Evolutionary conservation across 768 basidiomycete genomes (phyloP).

Genomic region (Naganishia antarctica): DNA sequence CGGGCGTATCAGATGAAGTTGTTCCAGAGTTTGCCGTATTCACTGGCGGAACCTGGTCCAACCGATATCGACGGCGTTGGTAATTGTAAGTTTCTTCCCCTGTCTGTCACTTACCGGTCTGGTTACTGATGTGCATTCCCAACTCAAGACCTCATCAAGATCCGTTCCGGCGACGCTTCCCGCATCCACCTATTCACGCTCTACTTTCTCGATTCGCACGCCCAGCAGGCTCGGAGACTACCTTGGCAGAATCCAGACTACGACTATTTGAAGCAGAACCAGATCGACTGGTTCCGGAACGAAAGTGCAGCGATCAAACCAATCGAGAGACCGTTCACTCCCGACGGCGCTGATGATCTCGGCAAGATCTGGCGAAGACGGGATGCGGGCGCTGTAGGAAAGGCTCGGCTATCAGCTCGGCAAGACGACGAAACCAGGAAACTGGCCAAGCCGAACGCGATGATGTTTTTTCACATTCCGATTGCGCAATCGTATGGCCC

Average conservation of each 20-base stretch:
- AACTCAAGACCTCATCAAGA: slow-evolving; percentile 62
- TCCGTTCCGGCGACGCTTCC: slow-evolving; percentile 72
- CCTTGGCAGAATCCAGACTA: slow-evolving; percentile 66
- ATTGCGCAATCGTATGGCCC: slow-evolving; percentile 68
- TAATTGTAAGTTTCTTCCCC: slow-evolving; percentile 65
- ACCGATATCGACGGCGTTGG: slow-evolving; percentile 80
- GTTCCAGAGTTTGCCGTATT: slow-evolving; percentile 78
- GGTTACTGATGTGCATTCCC: too few species aligned
- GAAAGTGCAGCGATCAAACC: slow-evolving; percentile 66
- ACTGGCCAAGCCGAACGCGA: slow-evolving; percentile 85
- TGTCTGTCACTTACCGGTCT: too few species aligned
- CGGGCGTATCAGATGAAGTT: slow-evolving; percentile 62
- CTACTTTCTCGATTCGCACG: slow-evolving; percentile 85
- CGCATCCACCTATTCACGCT: slow-evolving; percentile 69
- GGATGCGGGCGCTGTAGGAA: slow-evolving; percentile 51
- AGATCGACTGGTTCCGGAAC: slow-evolving; percentile 86
- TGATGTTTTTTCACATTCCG: slow-evolving; percentile 98
- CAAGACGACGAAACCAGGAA: background rate
- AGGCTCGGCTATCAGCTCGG: slow-evolving; percentile 58
- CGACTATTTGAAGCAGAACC: slow-evolving; percentile 78
- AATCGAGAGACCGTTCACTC: slow-evolving; percentile 76
- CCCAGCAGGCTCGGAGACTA: slow-evolving; percentile 53
- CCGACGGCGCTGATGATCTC: slow-evolving; percentile 68
- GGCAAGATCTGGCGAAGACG: slow-evolving; percentile 57
- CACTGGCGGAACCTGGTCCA: slow-evolving; percentile 73